Percentiles rank a stretch among this genome's conserved stretches.
Evolutionary conservation across 805 yeast genomes (phyloP).

Genomic region (Suhomyces tanzawaensis): DNA sequence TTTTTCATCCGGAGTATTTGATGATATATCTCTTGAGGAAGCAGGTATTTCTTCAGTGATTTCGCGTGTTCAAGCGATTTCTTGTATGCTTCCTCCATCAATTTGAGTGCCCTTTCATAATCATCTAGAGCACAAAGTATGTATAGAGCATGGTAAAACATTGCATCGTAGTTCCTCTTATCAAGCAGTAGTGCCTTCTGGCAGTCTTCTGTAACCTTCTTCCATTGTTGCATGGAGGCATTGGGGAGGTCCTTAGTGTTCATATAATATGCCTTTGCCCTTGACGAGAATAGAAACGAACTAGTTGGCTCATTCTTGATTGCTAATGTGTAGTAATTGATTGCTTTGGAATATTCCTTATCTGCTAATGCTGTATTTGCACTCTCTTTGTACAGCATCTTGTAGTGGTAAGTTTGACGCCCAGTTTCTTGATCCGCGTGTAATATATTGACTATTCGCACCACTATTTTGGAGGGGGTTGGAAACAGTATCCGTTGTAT

Average conservation of each 20-base stretch:
- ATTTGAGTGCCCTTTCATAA: constrained; percentile 9
- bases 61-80: constrained; percentile 12
- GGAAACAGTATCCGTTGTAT: no score
- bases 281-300: constrained; percentile 9
- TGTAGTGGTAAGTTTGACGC: no score
- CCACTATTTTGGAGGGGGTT: no score
- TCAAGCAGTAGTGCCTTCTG: constrained; percentile 13
- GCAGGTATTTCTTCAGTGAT: constrained; percentile 9
- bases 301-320: constrained; percentile 10
- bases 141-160: constrained; percentile 12
- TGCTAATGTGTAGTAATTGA: constrained; percentile 16
- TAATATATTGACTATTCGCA: no score
- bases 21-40: constrained; percentile 15
- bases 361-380: constrained; percentile 8
- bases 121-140: constrained; percentile 7
- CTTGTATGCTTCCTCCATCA: constrained; percentile 13
- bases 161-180: constrained; percentile 14
- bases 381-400: constrained; percentile 1
- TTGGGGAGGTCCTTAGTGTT: constrained; percentile 3
- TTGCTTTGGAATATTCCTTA: constrained; percentile 15
- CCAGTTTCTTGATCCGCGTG: no score
- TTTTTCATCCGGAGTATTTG: constrained; percentile 10
- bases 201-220: constrained; percentile 14
- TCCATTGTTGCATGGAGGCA: constrained; percentile 11
- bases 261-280: constrained; percentile 15